Evolutionary conservation across 2,329 filamentous ascomycete species (phyloP).

Genomic region (Teratosphaeria zuluensis): DNA sequence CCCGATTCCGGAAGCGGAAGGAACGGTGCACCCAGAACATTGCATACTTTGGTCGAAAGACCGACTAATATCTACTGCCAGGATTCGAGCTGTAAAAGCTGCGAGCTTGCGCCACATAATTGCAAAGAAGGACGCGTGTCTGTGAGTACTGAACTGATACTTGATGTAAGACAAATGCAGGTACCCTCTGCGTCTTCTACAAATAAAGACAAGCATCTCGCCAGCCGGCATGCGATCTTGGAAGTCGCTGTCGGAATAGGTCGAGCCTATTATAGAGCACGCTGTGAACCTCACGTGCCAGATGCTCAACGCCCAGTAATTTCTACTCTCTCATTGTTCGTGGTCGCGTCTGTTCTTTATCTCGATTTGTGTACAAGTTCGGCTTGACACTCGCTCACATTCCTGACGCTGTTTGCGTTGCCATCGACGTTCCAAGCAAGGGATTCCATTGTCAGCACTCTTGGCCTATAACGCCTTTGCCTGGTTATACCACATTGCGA

Average conservation of each 20-base stretch:
- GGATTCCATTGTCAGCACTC: neutral
- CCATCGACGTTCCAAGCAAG: neutral
- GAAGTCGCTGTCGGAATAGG: neutral
- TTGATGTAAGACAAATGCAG: neutral
- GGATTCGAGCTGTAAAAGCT: neutral
- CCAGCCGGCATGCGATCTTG: neutral
- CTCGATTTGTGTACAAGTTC: neutral
- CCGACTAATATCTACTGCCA: no score
- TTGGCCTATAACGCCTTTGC: neutral
- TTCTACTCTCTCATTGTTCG: neutral
- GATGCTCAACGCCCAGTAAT: neutral
- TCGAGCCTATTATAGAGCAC: neutral
- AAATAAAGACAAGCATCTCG: neutral
- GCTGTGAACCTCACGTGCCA: no score
- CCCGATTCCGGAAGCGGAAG: neutral
- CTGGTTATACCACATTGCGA: no score
- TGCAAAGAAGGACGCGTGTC: neutral
- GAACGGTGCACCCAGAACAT: neutral
- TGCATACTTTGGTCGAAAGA: no score
- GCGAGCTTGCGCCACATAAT: neutral
- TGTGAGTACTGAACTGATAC: neutral
- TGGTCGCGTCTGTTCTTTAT: neutral
- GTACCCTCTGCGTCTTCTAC: neutral
- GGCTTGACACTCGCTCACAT: neutral
- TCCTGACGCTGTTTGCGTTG: neutral